Base-by-base conservation (phyloP, 2,329 filamentous ascomycete genomes). In the Ophiostoma australiae region DNA sequence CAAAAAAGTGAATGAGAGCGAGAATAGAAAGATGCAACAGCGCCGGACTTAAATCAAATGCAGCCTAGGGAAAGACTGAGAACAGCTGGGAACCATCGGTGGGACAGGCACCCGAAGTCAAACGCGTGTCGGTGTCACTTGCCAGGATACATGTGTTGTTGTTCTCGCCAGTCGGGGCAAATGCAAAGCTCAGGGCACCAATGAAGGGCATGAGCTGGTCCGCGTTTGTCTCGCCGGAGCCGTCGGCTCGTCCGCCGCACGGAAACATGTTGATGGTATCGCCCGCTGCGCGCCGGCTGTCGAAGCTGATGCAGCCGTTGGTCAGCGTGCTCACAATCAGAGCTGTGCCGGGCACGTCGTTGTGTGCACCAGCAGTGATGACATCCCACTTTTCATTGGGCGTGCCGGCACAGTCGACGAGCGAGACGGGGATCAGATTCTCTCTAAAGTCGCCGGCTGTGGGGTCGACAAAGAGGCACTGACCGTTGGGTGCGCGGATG, bases 391-490 rank as follows among this genome's bases (percentile, higher is more conserved):
- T 82, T 76, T 85, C 82, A 69, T 82, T 82, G 3, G 80, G 77
- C 4, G 80, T 79, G 41, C 81, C 82, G 39, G 78, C 77, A 76
- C 84, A 86, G 37, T 77, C 76, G 10, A 81, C 81, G 11, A 85
- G 74, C 31, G 79, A 78, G 10, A 86, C 77, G 1, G 84, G 84
- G 69, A 86, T 84, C 67, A 86, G 78, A 74, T 86, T 86, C 76
- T 83, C 79, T 6, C 84, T 82, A 76, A 85, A 86, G 74, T 86
- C 84, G 48, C 84, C 84, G 0, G 83, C 84, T 1, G 83, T 83
- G 0, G 83, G 82, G 74, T 86, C 82, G 65, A 85, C 76, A 44
- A 81, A 85, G n/a, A 86, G 79, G 72, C 84, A 86, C 69, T 82
- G 80, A 35, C 84, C 84, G 72, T 83, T 81, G 13, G 83, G 77